Evolutionary conservation across 2,329 filamentous ascomycete species (phyloP), one percentile per base, ranked within the genome.

Genomic region (Berkeleyomyces rouxiae): DNA sequence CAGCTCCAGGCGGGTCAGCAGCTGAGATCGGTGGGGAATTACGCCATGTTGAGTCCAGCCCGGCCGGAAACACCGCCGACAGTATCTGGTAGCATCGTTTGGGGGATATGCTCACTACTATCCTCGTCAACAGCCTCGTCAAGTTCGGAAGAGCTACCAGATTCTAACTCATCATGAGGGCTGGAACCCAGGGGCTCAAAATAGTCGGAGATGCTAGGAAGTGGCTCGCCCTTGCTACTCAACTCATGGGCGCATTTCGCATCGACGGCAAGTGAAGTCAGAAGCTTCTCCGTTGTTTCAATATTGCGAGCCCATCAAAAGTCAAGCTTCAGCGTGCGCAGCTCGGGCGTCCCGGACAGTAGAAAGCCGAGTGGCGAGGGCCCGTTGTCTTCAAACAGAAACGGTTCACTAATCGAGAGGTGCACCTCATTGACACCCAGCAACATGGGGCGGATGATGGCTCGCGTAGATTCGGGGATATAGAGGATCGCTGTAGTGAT

Each of bases 281-380:
- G 31, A 58, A 33, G n/a, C 53, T 33, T 13, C 31, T 58, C 36
- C 10, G 13, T 11, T 6, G 11, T 23, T 10, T 61, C 43, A 3
- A 42, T 16, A 13, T 37, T 23, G 23, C 23, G 23, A 23, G 23
- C 23, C 23, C 23, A 23, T 2, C 23, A 23, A 2, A 23, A 23
- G 23, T 23, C 23, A 23, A 61, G 7, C 7, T 44, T 43, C n/a
- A 61, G 36, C n/a, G 23, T 10, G 2, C 9, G 2, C 3, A 61
- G 59, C 31, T 39, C 51, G 6, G 11, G 42, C 33, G 33, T 53
- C 36, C 51, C 31, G 31, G 59, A 61, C 33, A 61, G 43, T 13
- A 61, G 31, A 44, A 39, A 59, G 58, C 40, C 46, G 5, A 59
- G 58, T 16, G 58, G 58, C 40, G 58, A 59, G 11, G 58, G 57